Evolutionary conservation across 176 grass and related monocot genomes (phyloP), one percentile per base, ranked within the genome.

Genomic region (Phyllostachys edulis): DNA sequence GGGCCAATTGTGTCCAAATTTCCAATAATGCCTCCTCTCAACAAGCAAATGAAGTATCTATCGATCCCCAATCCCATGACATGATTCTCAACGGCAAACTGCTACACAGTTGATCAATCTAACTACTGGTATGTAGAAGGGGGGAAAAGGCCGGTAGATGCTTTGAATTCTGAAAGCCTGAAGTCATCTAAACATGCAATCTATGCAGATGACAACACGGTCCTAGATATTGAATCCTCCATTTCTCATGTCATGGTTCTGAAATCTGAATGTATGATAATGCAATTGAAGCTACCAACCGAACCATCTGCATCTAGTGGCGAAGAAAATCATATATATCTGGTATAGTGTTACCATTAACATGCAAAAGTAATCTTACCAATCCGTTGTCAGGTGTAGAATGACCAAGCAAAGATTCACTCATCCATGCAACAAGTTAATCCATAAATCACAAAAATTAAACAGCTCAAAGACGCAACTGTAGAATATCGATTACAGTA

Each of bases 401-500:
- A 20, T 9, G 54, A 40, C 16, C 42, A 80, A 41, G 17, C 41
- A 57, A 46, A 56, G 9, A 10, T 49, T 61, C 3, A 61, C 52
- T 9, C 0, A 63, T 18, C 10, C 1, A 38, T 13, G 54, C 9
- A 69, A 52, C 47, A 42, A 56, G 16, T 11, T 0, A 0, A 27
- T 0, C 1, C 65, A 69, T 52, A 64, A 70, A 63, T 61, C 34
- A 64, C 45, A 54, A 9, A 49, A 76, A n/a, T 41, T 52, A 1
- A 42, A 10, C 9, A 47, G 23, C 7, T 39, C 26, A 46, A 66
- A 32, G 72, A 34, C 23, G 38, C 16, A 23, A 42, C 1, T 66
- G 54, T 10, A 39, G 18, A 59, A 8, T 47, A 40, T 24, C 73
- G 57, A 84, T 63, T 69, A 90, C 76, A 76, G 85, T 84, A 84